Percentiles rank a stretch among this genome's conserved stretches.
Conservation (phyloP, 345 rosid species). For the Syzygium grande region DNA sequence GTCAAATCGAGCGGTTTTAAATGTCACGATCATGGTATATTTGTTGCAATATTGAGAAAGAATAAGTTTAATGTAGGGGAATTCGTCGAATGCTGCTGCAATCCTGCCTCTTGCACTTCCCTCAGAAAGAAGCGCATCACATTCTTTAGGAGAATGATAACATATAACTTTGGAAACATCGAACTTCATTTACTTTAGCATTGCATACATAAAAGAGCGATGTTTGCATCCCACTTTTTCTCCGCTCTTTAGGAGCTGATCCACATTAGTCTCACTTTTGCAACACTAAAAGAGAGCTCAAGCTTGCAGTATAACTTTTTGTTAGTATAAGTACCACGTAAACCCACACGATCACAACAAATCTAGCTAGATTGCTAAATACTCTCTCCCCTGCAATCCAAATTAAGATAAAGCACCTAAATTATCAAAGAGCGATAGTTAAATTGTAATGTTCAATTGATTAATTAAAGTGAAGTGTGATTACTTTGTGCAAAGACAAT, state of each 20-base stretch:
- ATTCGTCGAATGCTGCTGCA: not conserved
- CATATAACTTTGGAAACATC: not conserved
- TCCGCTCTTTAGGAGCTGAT: not conserved
- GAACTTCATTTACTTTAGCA: not conserved
- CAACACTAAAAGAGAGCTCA: not conserved
- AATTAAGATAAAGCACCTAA: not conserved
- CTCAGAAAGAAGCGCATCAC: not conserved
- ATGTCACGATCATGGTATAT: not conserved
- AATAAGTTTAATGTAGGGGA: not conserved
- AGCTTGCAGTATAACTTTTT: not conserved
- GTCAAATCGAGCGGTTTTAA: not conserved
- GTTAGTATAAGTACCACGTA: not conserved
- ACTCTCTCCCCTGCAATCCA: not conserved
- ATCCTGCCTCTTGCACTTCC: not conserved
- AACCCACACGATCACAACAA: not conserved
- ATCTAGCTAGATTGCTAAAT: not conserved
- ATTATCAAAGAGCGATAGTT: accelerated
- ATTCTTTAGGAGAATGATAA: not conserved
- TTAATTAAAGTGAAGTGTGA: not conserved
- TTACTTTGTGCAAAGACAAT: not conserved
- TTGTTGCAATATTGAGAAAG: not conserved
- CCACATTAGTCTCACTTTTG: not conserved
- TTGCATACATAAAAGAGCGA: not conserved
- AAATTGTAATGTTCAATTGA: not conserved
- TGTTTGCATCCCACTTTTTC: not conserved